Evolutionary conservation across 768 basidiomycete species (phyloP).

Genomic region (Gloeophyllum trabeum): DNA sequence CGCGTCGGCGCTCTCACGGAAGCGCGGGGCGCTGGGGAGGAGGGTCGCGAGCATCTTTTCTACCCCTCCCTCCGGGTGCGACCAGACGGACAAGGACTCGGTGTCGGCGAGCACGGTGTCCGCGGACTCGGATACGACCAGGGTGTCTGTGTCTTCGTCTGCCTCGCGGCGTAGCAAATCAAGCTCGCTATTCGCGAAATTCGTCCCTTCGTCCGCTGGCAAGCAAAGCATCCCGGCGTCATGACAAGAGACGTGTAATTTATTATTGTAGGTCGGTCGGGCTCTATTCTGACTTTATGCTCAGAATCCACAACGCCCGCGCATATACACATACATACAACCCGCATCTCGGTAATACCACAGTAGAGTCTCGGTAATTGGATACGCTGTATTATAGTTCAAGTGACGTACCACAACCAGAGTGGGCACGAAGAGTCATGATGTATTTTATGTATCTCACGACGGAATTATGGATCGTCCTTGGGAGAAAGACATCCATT

Average conservation of each 20-base stretch:
- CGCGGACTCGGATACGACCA: neutral
- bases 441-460: neutral
- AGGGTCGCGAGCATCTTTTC: neutral
- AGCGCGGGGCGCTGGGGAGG: neutral
- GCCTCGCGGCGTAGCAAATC: neutral
- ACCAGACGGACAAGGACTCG: neutral
- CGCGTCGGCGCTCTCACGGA: neutral
- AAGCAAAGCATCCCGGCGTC: neutral
- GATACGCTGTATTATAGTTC: too few relatives aligned
- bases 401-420: too few relatives aligned
- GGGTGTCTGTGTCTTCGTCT: neutral
- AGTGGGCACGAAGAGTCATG: too few relatives aligned
- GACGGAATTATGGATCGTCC: neutral
- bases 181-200: neutral
- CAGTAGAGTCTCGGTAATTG: neutral
- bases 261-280: neutral
- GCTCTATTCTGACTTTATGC: neutral
- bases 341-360: neutral
- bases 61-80: neutral
- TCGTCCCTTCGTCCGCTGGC: neutral
- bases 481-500: neutral
- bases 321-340: neutral
- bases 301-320: neutral
- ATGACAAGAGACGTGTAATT: neutral
- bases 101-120: neutral